phyloP scores from a whole-genome alignment of 805 yeast species.

The Candida qinlingensis region DNA sequence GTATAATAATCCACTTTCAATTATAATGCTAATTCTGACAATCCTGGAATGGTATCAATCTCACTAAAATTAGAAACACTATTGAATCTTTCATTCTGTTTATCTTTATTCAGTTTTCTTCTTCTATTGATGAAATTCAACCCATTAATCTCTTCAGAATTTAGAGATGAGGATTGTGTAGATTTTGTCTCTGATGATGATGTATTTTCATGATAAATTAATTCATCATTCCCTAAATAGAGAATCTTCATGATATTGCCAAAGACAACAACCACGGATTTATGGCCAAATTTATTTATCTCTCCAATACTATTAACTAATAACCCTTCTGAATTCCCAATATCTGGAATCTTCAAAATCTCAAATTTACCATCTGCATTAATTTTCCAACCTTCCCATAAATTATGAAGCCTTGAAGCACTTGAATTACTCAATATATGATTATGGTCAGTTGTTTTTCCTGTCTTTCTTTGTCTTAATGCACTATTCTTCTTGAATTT shows the following conservation, averaged over 20 bases:
- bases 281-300: slow-evolving; percentile 67
- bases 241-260: slow-evolving; percentile 70
- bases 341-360: slow-evolving; percentile 52
- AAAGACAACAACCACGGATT: slow-evolving; percentile 68
- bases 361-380: slow-evolving; percentile 58
- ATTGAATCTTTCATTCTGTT: slow-evolving; percentile 1
- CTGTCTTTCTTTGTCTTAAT: slow-evolving; percentile 13
- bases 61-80: slow-evolving; percentile 20
- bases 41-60: slow-evolving; percentile 18
- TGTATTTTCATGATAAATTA: slow-evolving; percentile 50
- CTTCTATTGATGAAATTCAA: slow-evolving; percentile 47
- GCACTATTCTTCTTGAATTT: slow-evolving; percentile 10
- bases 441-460: slow-evolving; percentile 2
- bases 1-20: background rate
- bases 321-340: slow-evolving; percentile 36
- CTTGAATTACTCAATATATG: slow-evolving; percentile 6
- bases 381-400: slow-evolving; percentile 84
- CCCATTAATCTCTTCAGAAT: slow-evolving; percentile 37
- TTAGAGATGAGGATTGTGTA: slow-evolving; percentile 1
- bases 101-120: slow-evolving; percentile 25
- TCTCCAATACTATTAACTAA: slow-evolving; percentile 55
- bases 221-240: slow-evolving; percentile 70
- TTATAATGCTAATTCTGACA: slow-evolving; percentile 17
- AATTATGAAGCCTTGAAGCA: slow-evolving; percentile 33
- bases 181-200: background rate